A percentile compares a stretch with the other conserved stretches of the same genome.
Conservation (phyloP, 2,329 filamentous ascomycete genomes). For the Aureobasidium uvarum region DNA sequence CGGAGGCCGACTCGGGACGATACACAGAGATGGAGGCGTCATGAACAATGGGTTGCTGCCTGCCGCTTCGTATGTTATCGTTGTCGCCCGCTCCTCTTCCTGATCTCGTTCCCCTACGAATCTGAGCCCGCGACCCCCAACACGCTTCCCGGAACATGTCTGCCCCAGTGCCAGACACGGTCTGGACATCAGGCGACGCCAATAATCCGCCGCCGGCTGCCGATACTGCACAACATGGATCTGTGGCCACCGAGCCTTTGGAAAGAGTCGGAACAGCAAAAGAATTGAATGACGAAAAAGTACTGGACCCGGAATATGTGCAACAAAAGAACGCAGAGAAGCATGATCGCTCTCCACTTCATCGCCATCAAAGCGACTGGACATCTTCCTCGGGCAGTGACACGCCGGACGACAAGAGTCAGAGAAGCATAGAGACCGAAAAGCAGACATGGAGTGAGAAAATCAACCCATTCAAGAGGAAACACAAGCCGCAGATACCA, state of each 20-base stretch:
- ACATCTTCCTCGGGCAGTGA: constrained; percentile 37
- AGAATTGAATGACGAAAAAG: constrained; percentile 38
- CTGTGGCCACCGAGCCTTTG: constrained; percentile 43
- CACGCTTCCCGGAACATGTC: constrained; percentile 29
- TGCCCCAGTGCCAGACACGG: constrained; percentile 39
- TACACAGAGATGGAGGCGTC: constrained; percentile 23
- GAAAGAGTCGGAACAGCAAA: constrained; percentile 40
- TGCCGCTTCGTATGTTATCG: constrained; percentile 10
- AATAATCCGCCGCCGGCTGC: constrained; percentile 37
- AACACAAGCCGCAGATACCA: constrained; percentile 56
- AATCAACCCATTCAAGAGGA: constrained; percentile 50
- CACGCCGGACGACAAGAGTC: constrained; percentile 35
- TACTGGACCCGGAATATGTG: constrained; percentile 35
- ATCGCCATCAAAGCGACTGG: constrained; percentile 37
- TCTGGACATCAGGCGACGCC: constrained; percentile 39
- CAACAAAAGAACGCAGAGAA: constrained; percentile 29
- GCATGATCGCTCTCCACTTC: constrained; percentile 29
- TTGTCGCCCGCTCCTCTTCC: background rate
- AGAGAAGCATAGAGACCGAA: constrained; percentile 31
- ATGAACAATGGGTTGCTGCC: constrained; percentile 16
- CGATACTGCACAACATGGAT: constrained; percentile 41
- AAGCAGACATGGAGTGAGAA: constrained; percentile 63
- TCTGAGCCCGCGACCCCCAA: background rate
- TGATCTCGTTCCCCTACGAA: background rate
- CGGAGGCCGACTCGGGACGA: constrained; percentile 22